Percentiles rank a stretch among this genome's conserved stretches.
Conservation (phyloP, 75 land plant genomes). For the Chamaecyparis obtusa region DNA sequence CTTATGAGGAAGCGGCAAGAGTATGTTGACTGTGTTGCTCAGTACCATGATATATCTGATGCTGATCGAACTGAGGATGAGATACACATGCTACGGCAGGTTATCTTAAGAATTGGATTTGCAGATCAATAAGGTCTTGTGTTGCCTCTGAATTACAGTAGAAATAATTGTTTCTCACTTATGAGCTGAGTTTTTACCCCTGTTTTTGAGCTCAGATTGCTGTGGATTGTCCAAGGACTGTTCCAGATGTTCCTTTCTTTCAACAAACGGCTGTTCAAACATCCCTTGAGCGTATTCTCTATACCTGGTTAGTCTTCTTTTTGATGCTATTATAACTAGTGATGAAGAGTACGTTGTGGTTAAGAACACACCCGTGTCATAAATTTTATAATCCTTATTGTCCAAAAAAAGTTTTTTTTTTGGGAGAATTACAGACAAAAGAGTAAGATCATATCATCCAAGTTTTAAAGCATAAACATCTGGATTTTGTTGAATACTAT, state of each 20-base stretch:
- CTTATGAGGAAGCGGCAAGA: constrained; percentile 86
- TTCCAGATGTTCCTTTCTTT: constrained; percentile 97
- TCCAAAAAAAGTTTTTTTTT: not conserved
- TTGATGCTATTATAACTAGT: not conserved
- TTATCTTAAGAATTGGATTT: constrained; percentile 14
- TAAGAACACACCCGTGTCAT: not conserved
- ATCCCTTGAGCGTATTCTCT: constrained; percentile 87
- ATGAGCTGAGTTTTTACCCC: not conserved
- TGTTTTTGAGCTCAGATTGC: constrained; percentile 57
- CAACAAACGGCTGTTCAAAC: constrained; percentile 82
- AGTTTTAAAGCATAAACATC: not conserved
- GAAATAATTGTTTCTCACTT: not conserved
- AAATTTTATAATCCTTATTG: not conserved
- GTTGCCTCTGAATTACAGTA: constrained; percentile 9
- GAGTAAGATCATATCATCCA: not conserved
- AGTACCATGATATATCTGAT: constrained; percentile 90
- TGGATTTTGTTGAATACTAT: not conserved
- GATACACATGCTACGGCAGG: constrained; percentile 92
- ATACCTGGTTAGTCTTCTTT: constrained; percentile 68
- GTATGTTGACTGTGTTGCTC: constrained; percentile 89
- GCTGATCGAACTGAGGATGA: constrained; percentile 93
- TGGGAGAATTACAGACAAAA: not conserved
- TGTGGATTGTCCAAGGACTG: constrained; percentile 97
- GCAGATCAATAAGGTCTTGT: not conserved
- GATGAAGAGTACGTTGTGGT: not conserved